Evolutionary conservation across 768 basidiomycete species (phyloP), one percentile per base, ranked within the genome.

Genomic region (Mycena alexandri): DNA sequence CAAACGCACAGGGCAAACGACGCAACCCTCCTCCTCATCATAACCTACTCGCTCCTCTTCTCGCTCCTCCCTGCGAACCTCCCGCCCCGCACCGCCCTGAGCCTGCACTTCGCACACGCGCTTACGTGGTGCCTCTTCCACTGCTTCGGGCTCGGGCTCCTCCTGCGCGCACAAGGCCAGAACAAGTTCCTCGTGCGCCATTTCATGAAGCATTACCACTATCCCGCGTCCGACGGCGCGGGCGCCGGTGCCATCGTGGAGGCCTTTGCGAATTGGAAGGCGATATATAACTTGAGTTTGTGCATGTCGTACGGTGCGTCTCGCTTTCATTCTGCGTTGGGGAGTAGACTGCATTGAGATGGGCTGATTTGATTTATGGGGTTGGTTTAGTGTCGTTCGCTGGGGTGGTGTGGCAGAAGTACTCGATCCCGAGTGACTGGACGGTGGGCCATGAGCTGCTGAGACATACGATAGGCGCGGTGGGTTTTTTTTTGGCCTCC

Each of bases 251-350:
- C 97, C 0, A 87, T 96, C n/a, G 85, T 90, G 43, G 98, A 99
- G 75, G 95, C 97, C 0, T 99, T 98, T 73, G 84, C 87, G 29
- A 98, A 98, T 77, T 99, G 96, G 96, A 98, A 98, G 79, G 85
- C 85, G 6, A 84, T 94, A 29, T 99, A 96, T 77, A 99, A 98
- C 77, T 77, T 95, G 78, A 95, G 93, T 77, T 84, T 96, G 85
- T 91, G 90, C 77, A 98, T 98, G 96, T 96, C 93, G 5, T 98
- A 96, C 77, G 90, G 96, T 96, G 51, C 42, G 55, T 60, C 66
- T 38, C 62, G 29, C 29, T 29, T 29, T 11, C 19, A 53, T 33
- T 19, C 16, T 19, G 8, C 36, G 63, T 52, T 63, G 41, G 44
- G 65, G 36, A 63, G 33, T 61, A 67, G 51, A 61, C n/a, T n/a